Base-by-base conservation (phyloP, 192 early-diverging fungal genomes). In the Chytriomyces sp. region DNA sequence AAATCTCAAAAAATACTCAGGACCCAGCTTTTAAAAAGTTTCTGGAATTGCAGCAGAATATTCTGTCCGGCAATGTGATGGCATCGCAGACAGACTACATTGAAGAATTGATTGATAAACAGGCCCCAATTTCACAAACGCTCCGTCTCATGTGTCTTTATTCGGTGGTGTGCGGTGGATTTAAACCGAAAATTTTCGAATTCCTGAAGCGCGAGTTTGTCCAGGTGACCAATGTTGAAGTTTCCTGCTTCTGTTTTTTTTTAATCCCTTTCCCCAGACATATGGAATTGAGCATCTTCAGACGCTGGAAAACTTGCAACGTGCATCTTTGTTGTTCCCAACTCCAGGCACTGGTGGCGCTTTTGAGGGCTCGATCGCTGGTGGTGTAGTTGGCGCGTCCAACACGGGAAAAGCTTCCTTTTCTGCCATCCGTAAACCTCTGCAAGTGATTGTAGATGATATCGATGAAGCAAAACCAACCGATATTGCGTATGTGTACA, bases 401-500 rank as follows among this genome's bases (percentile, higher is more conserved):
- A 20, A 84, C 59, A 82, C 86, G 53, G 82, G 87, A 60, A 78
- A 82, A 23, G 76, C 78, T 24, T 62, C 61, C 64, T 92, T 86
- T 84, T 65, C 89, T 6, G 83, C 86, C 57, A 72, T 95, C 43
- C 88, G 92, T 28, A 90, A 92, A 73, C 69, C 87, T 18, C 84
- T 97, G 44, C 88, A 90, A 45, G 81, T 98, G 63, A 90, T 96
- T 68, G 92, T 94, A 23, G 93, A 96, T 76, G 94, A 98, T 49
- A 92, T 93, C 49, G 91, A 94, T 70, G 95, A 95, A 68, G 89
- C 90, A 43, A 87, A 91, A 23, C 94, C 94, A 0, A 89, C 92
- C 23, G 97, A 98, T 82, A 89, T 95, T 2, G 89, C 93, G 0
- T 98, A 96, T 77, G 95, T 97, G 16, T 97, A 96, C 79, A 94